These are phyloP conservation scores for Goniomonas avonlea DNA, from an alignment of 78 protist genomes.

Conservation along the genomic window DNA sequence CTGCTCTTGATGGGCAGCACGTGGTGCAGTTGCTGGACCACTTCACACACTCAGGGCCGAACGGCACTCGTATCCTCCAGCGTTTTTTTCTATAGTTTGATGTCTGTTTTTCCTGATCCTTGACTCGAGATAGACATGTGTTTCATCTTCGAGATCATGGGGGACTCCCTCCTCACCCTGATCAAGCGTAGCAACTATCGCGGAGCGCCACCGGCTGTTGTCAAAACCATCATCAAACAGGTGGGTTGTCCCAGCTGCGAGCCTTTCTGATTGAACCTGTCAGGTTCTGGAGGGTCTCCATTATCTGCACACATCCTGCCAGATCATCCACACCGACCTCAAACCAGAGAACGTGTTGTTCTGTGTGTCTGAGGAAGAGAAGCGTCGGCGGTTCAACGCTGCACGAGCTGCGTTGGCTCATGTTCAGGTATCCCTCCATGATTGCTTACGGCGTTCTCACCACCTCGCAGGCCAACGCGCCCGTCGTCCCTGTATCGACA, in stretches of 20 bases:
- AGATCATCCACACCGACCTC: slow-evolving; percentile 78
- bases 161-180: slow-evolving; percentile 72
- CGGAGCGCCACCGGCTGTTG: slow-evolving; percentile 75
- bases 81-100: no score
- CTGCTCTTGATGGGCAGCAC: background rate
- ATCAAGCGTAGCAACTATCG: slow-evolving; percentile 57
- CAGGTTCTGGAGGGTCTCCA: slow-evolving; percentile 60
- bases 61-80: no score
- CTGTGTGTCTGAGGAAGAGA: background rate
- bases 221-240: slow-evolving; percentile 60
- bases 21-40: slow-evolving; percentile 55
- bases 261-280: background rate
- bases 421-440: no score
- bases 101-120: no score
- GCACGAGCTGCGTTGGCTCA: no score
- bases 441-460: no score
- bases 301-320: slow-evolving; percentile 71
- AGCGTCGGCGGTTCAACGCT: no score
- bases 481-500: no score
- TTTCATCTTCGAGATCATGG: slow-evolving; percentile 85
- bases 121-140: slow-evolving; percentile 72
- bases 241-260: background rate
- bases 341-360: slow-evolving; percentile 90
- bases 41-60: slow-evolving; percentile 66
- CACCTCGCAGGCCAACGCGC: no score